Evolutionary conservation across 805 yeast genomes (phyloP).

Genomic region (Torulaspora delbrueckii): DNA sequence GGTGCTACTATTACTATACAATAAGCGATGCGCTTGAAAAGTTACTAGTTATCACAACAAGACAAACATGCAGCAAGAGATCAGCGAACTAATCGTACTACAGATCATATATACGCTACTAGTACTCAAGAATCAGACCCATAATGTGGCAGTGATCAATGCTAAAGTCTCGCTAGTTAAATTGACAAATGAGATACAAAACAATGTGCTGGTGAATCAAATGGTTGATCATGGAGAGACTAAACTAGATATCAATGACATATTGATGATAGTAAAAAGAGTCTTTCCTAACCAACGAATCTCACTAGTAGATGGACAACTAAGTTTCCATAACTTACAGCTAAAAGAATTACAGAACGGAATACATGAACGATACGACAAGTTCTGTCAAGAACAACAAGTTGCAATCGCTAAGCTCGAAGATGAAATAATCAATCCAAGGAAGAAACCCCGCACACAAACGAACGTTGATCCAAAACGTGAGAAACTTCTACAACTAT

Average conservation of each 20-base stretch:
- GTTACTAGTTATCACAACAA: not conserved
- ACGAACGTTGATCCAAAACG: slow-evolving; percentile 25
- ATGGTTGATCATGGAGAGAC: slow-evolving; percentile 21
- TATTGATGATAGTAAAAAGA: slow-evolving; percentile 26
- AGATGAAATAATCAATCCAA: slow-evolving; percentile 18
- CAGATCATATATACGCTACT: slow-evolving; percentile 30
- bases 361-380: slow-evolving; percentile 20
- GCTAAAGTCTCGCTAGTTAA: slow-evolving; percentile 32
- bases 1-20: not conserved
- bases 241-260: slow-evolving; percentile 31
- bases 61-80: slow-evolving; percentile 18
- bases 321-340: slow-evolving; percentile 32
- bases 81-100: slow-evolving; percentile 31
- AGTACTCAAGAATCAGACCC: slow-evolving; percentile 11
- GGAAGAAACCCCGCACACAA: not conserved
- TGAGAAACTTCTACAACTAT: slow-evolving; percentile 29
- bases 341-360: slow-evolving; percentile 19
- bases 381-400: slow-evolving; percentile 15
- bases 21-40: not conserved
- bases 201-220: slow-evolving; percentile 26
- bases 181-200: slow-evolving; percentile 33
- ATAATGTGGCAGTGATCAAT: slow-evolving; percentile 12
- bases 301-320: slow-evolving; percentile 33
- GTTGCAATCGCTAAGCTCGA: slow-evolving; percentile 19
- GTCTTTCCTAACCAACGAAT: slow-evolving; percentile 31